phyloP scores from a whole-genome alignment of 495 filamentous ascomycete species.

The Tuber calosporum region DNA sequence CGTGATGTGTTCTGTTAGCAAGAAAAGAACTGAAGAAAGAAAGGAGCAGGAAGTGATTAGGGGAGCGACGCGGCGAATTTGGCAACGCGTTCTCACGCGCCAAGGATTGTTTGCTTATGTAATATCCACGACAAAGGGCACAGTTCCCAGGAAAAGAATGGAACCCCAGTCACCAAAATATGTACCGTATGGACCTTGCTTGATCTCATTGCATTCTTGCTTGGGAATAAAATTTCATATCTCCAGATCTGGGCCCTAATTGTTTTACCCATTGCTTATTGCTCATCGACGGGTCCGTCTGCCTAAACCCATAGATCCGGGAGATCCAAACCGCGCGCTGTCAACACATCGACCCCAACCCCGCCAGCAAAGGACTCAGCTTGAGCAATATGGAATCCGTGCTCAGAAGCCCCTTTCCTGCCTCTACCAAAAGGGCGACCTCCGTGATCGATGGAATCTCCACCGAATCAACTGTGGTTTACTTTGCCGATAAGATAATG shows the following conservation, averaged over 20 bases:
- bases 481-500: slow-evolving; percentile 87
- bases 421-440: slow-evolving; percentile 58
- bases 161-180: background rate
- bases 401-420: slow-evolving; percentile 58
- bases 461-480: slow-evolving; percentile 63
- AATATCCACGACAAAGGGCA: background rate
- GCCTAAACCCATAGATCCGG: background rate
- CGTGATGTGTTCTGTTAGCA: background rate
- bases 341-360: background rate
- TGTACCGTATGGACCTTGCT: background rate
- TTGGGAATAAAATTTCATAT: background rate
- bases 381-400: slow-evolving; percentile 25
- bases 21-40: background rate
- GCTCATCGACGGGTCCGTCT: background rate
- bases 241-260: background rate
- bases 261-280: background rate
- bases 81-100: background rate
- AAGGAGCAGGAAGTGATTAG: background rate
- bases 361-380: background rate
- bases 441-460: slow-evolving; percentile 58
- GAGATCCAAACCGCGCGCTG: background rate
- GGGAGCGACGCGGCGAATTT: background rate
- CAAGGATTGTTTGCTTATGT: background rate
- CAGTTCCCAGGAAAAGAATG: background rate
- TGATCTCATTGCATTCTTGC: background rate